Conservation (phyloP, 176 grass and related monocot genomes). For the Rhynchospora tenuis region DNA sequence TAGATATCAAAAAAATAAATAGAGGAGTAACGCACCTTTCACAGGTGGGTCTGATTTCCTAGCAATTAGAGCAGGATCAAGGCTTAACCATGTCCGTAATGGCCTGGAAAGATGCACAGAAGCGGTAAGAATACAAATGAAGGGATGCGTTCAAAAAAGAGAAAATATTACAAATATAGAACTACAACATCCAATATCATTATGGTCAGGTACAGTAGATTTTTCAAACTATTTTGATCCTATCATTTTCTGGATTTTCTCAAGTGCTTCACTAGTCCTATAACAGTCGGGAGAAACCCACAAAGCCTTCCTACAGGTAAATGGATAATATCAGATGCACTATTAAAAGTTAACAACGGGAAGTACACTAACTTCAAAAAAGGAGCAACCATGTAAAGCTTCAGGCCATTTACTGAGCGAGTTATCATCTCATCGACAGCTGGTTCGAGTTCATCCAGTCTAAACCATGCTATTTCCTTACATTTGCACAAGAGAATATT, state of each 20-base stretch:
- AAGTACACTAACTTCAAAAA: slow-evolving; percentile 70
- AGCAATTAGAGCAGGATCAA: slow-evolving; percentile 35
- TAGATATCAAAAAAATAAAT: not conserved
- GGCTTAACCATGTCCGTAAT: slow-evolving; percentile 67
- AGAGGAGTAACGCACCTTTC: slow-evolving; percentile 57
- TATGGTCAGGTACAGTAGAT: not conserved
- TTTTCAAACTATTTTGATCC: no score
- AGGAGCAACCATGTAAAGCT: slow-evolving; percentile 97
- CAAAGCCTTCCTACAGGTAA: not conserved
- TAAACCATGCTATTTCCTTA: slow-evolving; percentile 97
- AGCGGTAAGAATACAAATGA: not conserved
- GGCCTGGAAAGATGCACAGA: slow-evolving; percentile 26
- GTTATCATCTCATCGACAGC: slow-evolving; percentile 73
- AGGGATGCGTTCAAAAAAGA: not conserved
- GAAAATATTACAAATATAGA: not conserved
- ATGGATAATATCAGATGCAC: not conserved
- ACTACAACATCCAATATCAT: not conserved
- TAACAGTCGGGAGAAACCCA: not conserved
- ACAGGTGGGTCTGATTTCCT: slow-evolving; percentile 66
- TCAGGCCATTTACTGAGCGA: slow-evolving; percentile 77
- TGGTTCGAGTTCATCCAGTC: slow-evolving; percentile 82
- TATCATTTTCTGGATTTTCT: not conserved
- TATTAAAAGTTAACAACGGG: not conserved
- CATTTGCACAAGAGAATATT: not conserved
- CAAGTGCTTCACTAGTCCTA: not conserved